phyloP scores from a whole-genome alignment of 495 filamentous ascomycete genomes.

The Chaetomium fimeti region DNA sequence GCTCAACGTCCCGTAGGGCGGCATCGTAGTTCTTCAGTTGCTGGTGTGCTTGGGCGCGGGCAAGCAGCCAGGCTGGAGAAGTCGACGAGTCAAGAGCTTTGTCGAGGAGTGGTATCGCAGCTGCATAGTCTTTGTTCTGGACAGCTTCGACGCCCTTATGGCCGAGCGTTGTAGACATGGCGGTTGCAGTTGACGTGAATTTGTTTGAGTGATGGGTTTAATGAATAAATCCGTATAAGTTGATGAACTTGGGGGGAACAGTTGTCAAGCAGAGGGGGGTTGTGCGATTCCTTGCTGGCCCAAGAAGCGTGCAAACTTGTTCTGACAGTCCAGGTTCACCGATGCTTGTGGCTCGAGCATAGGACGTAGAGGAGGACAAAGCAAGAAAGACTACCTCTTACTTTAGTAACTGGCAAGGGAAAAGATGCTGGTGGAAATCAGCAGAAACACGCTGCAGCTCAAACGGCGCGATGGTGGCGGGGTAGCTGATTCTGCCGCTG shows the following conservation, averaged over 20 bases:
- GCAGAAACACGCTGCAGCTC: slow-evolving; percentile 4
- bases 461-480: background rate
- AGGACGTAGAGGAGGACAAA: no score
- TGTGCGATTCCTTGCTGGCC: background rate
- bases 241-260: no score
- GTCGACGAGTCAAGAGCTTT: slow-evolving; percentile 66
- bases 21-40: slow-evolving; percentile 53
- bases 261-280: background rate
- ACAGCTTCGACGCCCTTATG: slow-evolving; percentile 58
- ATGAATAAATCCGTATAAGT: background rate
- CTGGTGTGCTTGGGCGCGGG: slow-evolving; percentile 80
- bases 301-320: no score
- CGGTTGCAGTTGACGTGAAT: background rate
- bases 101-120: slow-evolving; percentile 72
- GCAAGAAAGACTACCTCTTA: no score
- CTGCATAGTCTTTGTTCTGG: slow-evolving; percentile 56
- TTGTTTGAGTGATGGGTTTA: no score
- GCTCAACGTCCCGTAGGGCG: slow-evolving; percentile 78
- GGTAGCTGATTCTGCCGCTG: slow-evolving; percentile 17
- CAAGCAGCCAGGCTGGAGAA: slow-evolving; percentile 79
- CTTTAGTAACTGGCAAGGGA: background rate
- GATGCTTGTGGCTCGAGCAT: no score
- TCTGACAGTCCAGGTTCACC: no score
- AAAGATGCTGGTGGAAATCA: background rate
- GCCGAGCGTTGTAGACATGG: slow-evolving; percentile 39